Base-by-base conservation (phyloP, 1,284 basidiomycete genomes). In the Afroboletus lepidellus region DNA sequence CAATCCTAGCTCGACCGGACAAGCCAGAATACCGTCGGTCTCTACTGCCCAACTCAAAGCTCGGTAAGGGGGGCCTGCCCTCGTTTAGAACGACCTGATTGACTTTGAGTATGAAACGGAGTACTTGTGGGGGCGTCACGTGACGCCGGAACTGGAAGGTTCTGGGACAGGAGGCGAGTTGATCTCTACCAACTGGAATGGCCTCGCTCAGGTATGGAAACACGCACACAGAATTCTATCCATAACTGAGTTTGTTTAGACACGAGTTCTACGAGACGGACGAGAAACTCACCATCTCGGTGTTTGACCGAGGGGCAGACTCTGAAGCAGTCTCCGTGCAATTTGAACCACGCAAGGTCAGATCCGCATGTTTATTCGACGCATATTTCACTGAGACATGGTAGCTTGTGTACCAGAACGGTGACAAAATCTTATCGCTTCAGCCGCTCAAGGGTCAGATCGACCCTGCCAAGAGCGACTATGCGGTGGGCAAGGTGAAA, bases 231-330 rank as follows among this genome's bases (percentile, higher is more conserved):
- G 6, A 20, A 27, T 36, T 38, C 24, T 6, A 12, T 23, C 3
- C 20, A 25, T 23, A 34, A 5, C 50, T 41, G 13, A 48, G 33
- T 34, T 21, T 47, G 32, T 32, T 52, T 37, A 93, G 92, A 69
- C 83, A 94, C 73, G 91, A 93, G 69, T 94, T 89, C 70, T 94
- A 94, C 71, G 92, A 94, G 71, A 87, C 85, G 3, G 87, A 92
- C 55, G 83, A 89, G 50, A 78, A 72, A 56, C 66, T 94, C 52
- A 90, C 78, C 12, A 67, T 94, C 60, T 85, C 87, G 47, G 73
- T 94, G 60, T 94, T 93, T 65, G 83, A 94, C 72, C 84, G 85
- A 62, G 84, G 84, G 56, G 89, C 83, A 29, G 83, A 90, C 66
- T 80, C 86, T 15, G 74, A 74, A 16, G 66, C 79, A 57, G 83